Conservation (phyloP, 768 basidiomycete genomes). For the Agaricus blazei region DNA sequence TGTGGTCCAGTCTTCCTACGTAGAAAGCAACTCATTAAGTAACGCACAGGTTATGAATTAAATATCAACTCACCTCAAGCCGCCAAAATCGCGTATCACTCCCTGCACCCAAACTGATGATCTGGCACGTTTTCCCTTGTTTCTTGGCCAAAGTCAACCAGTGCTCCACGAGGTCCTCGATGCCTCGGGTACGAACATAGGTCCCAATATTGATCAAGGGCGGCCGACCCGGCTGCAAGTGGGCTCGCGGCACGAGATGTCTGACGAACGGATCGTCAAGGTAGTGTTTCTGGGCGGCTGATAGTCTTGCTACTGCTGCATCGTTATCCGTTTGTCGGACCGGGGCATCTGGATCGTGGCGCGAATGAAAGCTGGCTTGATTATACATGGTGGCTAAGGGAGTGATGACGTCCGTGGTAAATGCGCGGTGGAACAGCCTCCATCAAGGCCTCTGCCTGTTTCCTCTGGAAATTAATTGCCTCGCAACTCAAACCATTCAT, state of each 20-base stretch:
- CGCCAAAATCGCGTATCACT: conserved; percentile 97
- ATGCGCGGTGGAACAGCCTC: no score
- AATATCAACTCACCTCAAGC: conserved; percentile 45
- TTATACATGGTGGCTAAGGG: background rate
- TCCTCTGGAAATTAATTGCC: no score
- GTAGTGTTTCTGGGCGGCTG: conserved; percentile 82
- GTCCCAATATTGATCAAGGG: conserved; percentile 97
- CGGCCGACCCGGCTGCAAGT: conserved; percentile 57
- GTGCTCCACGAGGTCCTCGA: conserved; percentile 68
- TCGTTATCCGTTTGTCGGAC: conserved; percentile 79
- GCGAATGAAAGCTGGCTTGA: background rate
- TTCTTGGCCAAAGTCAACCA: conserved; percentile 49
- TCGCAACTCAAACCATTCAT: no score
- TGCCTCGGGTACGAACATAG: conserved; percentile 73
- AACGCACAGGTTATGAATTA: background rate
- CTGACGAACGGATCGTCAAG: conserved; percentile 70
- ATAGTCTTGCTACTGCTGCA: conserved; percentile 77
- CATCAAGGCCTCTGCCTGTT: no score
- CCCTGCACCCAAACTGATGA: conserved; percentile 92
- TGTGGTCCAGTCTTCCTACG: conserved; percentile 51
- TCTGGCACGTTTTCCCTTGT: conserved; percentile 59
- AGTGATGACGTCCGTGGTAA: no score
- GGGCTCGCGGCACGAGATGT: conserved; percentile 62
- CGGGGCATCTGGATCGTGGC: conserved; percentile 48
- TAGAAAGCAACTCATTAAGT: background rate